Percentiles rank a stretch among this genome's conserved stretches.
Conservation (phyloP, 306 rosid species). For the Pyrus betulifolia region DNA sequence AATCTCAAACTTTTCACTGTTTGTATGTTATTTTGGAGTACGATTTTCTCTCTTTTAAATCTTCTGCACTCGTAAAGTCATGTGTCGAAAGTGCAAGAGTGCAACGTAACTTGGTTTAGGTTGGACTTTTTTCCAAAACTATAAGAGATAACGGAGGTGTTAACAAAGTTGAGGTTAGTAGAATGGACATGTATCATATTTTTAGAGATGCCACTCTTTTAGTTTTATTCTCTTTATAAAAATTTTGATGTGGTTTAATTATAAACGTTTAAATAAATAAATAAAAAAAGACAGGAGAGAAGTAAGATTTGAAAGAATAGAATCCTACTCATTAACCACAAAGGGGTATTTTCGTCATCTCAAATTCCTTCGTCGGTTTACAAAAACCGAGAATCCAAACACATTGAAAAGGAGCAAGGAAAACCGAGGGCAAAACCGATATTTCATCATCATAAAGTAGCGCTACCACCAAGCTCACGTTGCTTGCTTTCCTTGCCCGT, state of each 20-base stretch:
- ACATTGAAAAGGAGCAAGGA: neutral
- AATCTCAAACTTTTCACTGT: neutral
- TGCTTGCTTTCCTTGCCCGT: neutral
- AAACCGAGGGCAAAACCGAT: constrained; percentile 9
- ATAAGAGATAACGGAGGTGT: no score
- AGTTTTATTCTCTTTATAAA: no score
- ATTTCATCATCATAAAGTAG: constrained; percentile 7
- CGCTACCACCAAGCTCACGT: neutral
- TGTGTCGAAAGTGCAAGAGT: rapidly evolving
- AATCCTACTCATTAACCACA: neutral
- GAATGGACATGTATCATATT: no score
- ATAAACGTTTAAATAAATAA: rapidly evolving
- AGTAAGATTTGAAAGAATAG: neutral
- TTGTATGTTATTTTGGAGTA: no score
- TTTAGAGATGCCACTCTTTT: no score
- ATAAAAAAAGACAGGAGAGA: rapidly evolving
- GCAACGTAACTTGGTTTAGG: no score
- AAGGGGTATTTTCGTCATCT: constrained; percentile 23
- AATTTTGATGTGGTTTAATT: rapidly evolving
- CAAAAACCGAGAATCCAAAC: neutral
- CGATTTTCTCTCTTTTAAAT: no score
- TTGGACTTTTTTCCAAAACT: no score
- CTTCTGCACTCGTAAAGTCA: no score
- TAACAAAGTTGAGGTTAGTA: no score
- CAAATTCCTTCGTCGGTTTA: rapidly evolving